Evolutionary conservation across 805 yeast genomes (phyloP).

Genomic region (Grigorovia jiainica): DNA sequence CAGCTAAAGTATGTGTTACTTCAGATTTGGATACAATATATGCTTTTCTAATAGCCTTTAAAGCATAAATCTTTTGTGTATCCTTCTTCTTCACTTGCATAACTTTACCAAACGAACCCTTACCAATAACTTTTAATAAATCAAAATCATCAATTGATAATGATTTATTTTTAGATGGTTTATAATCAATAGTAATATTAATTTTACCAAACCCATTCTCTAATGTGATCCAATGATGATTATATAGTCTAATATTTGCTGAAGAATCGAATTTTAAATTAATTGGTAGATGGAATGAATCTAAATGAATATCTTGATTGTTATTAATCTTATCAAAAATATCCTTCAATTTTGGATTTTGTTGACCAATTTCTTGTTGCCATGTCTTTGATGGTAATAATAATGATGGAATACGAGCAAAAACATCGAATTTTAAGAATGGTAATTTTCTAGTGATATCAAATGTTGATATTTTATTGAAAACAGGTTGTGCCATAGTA

Average conservation of each 20-base stretch:
- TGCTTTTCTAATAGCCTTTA: constrained; percentile 87
- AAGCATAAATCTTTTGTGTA: constrained; percentile 87
- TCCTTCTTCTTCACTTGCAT: constrained; percentile 97
- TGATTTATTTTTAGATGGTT: constrained; percentile 55
- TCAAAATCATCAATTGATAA: constrained; percentile 88
- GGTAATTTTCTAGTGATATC: constrained; percentile 66
- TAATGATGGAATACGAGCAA: constrained; percentile 65
- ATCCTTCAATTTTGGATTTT: constrained; percentile 20
- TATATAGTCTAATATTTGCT: constrained; percentile 47
- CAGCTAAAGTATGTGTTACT: constrained; percentile 93
- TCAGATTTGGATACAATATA: constrained; percentile 91
- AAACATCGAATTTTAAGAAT: constrained; percentile 64
- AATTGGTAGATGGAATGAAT: constrained; percentile 57
- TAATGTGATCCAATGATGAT: constrained; percentile 49
- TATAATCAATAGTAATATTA: constrained; percentile 58
- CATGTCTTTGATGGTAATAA: constrained; percentile 37
- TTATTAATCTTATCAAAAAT: constrained; percentile 30
- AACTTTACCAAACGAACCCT: constrained; percentile 97
- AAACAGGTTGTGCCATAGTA: constrained; percentile 63
- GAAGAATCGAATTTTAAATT: constrained; percentile 42
- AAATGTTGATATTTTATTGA: constrained; percentile 84
- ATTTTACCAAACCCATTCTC: constrained; percentile 41
- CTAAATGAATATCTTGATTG: constrained; percentile 66
- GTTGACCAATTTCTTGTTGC: constrained; percentile 23
- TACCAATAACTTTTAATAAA: constrained; percentile 88